phyloP scores from a whole-genome alignment of 768 basidiomycete genomes.

The Lentinula guzmanii region DNA sequence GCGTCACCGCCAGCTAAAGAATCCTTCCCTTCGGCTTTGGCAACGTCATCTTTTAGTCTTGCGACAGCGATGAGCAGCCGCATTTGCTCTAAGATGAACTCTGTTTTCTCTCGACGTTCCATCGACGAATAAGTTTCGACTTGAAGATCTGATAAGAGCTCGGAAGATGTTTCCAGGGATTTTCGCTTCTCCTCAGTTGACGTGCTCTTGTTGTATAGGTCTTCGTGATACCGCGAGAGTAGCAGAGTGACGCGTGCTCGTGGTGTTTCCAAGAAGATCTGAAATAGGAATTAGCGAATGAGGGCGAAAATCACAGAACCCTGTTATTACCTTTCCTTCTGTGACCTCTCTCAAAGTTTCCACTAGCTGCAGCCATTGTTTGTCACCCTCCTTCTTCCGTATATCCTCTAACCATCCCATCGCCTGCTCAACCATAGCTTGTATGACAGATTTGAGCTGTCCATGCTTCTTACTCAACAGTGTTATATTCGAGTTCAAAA shows the following conservation, averaged over 20 bases:
- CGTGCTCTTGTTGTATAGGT: constrained; percentile 41
- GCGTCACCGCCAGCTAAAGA: constrained; percentile 66
- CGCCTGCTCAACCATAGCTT: constrained; percentile 84
- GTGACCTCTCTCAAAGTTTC: constrained; percentile 89
- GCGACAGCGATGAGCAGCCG: constrained; percentile 77
- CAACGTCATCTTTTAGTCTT: constrained; percentile 57
- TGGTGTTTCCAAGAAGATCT: constrained; percentile 97
- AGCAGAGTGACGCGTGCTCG: constrained; percentile 90
- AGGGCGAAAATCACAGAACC: neutral
- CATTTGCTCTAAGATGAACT: constrained; percentile 98
- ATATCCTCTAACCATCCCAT: constrained; percentile 81
- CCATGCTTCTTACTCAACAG: constrained; percentile 93
- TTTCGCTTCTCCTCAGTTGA: constrained; percentile 43
- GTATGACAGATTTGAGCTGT: constrained; percentile 85
- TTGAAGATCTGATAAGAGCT: constrained; percentile 89
- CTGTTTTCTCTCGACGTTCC: constrained; percentile 96
- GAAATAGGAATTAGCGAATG: neutral
- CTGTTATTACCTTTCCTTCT: constrained; percentile 80
- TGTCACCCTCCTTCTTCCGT: constrained; percentile 57
- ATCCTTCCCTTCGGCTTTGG: constrained; percentile 52
- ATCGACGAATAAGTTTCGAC: constrained; percentile 99
- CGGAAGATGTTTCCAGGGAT: constrained; percentile 79
- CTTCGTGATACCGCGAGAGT: constrained; percentile 83
- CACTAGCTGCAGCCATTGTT: constrained; percentile 81
- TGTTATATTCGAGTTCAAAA: constrained; percentile 65